Conservation (phyloP, 1,139 yeast species). For the Lipomyces yarrowii region DNA sequence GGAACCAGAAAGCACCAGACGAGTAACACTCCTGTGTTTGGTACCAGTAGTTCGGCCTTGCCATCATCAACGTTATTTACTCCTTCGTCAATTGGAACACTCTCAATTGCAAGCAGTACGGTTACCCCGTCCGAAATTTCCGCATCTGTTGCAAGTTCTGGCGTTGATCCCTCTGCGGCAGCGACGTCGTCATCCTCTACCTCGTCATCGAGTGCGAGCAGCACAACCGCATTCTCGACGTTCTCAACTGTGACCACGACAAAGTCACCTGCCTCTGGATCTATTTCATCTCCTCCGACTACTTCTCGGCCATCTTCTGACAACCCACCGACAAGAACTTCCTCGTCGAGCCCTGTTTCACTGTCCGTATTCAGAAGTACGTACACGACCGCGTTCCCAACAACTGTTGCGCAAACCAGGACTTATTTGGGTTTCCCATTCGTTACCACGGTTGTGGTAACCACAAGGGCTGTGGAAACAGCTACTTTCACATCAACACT, state of each 20-base stretch:
- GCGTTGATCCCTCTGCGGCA: background rate
- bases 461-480: background rate
- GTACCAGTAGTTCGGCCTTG: background rate
- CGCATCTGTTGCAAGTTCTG: background rate
- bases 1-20: conserved; percentile 16
- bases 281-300: conserved; percentile 4
- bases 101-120: background rate
- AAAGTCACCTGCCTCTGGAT: background rate
- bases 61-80: background rate
- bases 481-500: background rate
- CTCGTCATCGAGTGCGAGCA: conserved; percentile 5
- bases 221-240: background rate
- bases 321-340: background rate
- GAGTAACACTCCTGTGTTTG: background rate
- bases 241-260: conserved; percentile 9
- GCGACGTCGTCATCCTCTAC: background rate
- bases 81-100: background rate
- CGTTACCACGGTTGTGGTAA: background rate
- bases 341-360: background rate
- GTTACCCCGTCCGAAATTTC: background rate
- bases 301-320: background rate
- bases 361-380: background rate
- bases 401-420: background rate
- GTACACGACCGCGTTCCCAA: background rate
- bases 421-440: background rate